Evolutionary conservation across 371 early-diverging fungal species (phyloP).

Genomic region (Mucor velutinosus): DNA sequence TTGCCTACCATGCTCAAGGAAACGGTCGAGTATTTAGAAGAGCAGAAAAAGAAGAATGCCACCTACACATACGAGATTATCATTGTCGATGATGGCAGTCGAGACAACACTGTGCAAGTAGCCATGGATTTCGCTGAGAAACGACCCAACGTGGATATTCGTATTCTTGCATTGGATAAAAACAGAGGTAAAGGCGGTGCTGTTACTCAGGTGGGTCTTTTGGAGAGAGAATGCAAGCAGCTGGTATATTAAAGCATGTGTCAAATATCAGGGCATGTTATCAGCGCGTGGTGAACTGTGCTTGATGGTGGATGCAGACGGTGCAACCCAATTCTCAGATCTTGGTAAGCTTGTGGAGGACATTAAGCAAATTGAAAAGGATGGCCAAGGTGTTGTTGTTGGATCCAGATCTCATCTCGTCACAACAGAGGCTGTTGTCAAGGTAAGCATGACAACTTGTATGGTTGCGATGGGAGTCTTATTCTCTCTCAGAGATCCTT

Average conservation of each 20-base stretch:
- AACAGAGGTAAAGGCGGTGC: constrained; percentile 97
- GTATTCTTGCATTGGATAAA: constrained; percentile 75
- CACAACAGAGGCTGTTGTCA: constrained; percentile 89
- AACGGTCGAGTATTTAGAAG: constrained; percentile 67
- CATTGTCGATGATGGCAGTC: constrained; percentile 90
- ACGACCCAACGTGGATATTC: constrained; percentile 57
- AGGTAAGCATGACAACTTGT: constrained; percentile 54
- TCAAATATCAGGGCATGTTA: constrained; percentile 72
- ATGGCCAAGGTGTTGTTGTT: constrained; percentile 73
- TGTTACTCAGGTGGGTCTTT: constrained; percentile 79
- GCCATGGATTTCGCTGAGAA: constrained; percentile 70
- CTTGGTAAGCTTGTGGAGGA: constrained; percentile 62
- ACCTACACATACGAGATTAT: constrained; percentile 81
- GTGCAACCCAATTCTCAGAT: constrained; percentile 90
- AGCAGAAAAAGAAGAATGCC: constrained; percentile 34
- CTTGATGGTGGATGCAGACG: constrained; percentile 96
- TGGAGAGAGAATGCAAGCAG: background rate
- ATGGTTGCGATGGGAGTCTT: constrained; percentile 2
- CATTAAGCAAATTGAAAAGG: constrained; percentile 36
- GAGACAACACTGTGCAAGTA: constrained; percentile 73
- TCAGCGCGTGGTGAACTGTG: constrained; percentile 76
- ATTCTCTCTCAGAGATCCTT: constrained; percentile 89
- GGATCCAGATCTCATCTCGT: constrained; percentile 93
- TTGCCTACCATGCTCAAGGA: constrained; percentile 86
- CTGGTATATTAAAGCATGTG: background rate